A percentile compares a stretch with the other conserved stretches of the same genome.
Evolutionary conservation across 1,284 basidiomycete genomes (phyloP).

Genomic region (Cryptococcus hybrid): DNA sequence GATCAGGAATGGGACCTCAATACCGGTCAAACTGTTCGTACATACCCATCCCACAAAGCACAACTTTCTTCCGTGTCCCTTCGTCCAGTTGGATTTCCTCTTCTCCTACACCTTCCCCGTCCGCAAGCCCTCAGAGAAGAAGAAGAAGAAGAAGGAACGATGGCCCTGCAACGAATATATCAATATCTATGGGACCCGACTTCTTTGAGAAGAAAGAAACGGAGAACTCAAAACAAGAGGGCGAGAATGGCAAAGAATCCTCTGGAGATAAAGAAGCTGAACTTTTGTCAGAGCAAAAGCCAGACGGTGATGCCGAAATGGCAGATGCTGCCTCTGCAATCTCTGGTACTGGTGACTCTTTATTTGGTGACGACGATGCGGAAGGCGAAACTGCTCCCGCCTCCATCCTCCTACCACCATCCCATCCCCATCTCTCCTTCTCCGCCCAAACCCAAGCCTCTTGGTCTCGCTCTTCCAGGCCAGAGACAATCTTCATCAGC

Average conservation of each 20-base stretch:
- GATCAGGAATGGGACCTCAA: conserved; percentile 97
- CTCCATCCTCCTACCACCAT: conserved; percentile 11
- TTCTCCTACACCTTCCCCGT: conserved; percentile 23
- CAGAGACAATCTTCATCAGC: conserved; percentile 4
- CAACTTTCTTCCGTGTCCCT: conserved; percentile 82
- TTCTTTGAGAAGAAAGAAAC: conserved; percentile 25
- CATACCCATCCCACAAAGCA: conserved; percentile 77
- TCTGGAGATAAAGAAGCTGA: background rate
- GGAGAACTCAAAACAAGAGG: background rate
- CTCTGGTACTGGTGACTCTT: conserved; percentile 27
- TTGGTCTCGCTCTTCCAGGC: conserved; percentile 16
- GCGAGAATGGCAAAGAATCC: conserved; percentile 2
- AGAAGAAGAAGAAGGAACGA: conserved; percentile 9
- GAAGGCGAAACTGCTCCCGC: conserved; percentile 33
- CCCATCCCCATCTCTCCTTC: conserved; percentile 4
- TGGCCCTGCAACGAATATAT: conserved; percentile 54
- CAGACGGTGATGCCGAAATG: conserved; percentile 21
- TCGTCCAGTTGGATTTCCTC: conserved; percentile 57
- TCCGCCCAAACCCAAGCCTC: conserved; percentile 3
- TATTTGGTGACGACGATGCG: conserved; percentile 41
- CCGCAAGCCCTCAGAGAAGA: conserved; percentile 56
- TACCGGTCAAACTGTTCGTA: conserved; percentile 75
- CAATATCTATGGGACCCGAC: conserved; percentile 31
- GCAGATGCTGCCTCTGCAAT: conserved; percentile 13
- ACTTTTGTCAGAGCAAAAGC: background rate